These are phyloP conservation scores for Isoetes taiwanensis DNA, from an alignment of 75 land plant genomes.

Conservation along the genomic window DNA sequence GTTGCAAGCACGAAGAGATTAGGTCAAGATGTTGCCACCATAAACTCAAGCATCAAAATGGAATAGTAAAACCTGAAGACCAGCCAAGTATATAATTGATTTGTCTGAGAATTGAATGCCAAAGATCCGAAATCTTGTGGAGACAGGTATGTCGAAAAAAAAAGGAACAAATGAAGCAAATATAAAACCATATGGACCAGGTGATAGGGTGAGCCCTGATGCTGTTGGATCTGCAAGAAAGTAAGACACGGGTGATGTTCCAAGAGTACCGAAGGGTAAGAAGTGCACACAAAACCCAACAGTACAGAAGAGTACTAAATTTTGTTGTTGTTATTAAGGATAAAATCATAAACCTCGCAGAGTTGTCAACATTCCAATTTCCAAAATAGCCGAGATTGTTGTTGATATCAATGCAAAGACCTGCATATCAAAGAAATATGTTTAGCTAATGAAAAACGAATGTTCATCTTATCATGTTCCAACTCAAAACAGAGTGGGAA, in stretches of 20 bases:
- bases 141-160: conserved; percentile 80
- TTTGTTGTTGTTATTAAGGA: conserved; percentile 1
- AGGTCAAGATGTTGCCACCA: not conserved
- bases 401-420: conserved; percentile 65
- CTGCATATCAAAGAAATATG: conserved; percentile 28
- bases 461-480: not conserved
- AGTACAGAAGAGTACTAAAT: not conserved
- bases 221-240: conserved; percentile 45
- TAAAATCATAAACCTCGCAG: conserved; percentile 55
- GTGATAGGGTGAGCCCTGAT: conserved; percentile 28
- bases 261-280: not conserved
- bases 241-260: not conserved
- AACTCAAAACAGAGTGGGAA: not conserved
- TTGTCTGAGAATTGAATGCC: conserved; percentile 70
- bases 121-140: conserved; percentile 59
- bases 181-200: conserved; percentile 87
- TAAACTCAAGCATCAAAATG: too few relatives aligned
- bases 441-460: not conserved
- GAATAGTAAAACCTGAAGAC: conserved; percentile 62
- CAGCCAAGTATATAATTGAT: conserved; percentile 80
- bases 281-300: not conserved
- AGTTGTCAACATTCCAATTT: conserved; percentile 31
- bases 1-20: not conserved
- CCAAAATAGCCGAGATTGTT: conserved; percentile 38
- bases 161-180: conserved; percentile 90